Conservation (phyloP, 352 stramenopile species). For the Phytophthora sojae region DNA sequence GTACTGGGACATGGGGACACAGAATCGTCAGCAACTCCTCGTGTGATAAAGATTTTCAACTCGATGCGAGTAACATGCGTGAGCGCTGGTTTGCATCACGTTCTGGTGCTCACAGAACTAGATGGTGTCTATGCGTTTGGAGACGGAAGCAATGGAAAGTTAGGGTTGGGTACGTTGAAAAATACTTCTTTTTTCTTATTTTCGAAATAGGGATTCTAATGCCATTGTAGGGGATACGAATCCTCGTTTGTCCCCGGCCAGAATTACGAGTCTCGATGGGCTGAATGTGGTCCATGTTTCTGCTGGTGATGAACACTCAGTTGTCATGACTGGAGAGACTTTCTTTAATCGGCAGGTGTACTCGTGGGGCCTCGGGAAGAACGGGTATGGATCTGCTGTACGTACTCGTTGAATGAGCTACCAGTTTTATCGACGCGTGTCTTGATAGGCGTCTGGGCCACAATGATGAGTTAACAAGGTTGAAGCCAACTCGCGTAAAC, state of each 20-base stretch:
- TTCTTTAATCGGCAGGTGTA: constrained; percentile 82
- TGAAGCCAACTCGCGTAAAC: constrained; percentile 76
- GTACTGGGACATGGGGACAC: constrained; percentile 67
- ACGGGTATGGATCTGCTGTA: constrained; percentile 49
- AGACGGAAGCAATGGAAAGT: constrained; percentile 64
- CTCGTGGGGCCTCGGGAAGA: constrained; percentile 71
- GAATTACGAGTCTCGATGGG: constrained; percentile 55
- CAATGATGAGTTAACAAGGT: constrained; percentile 54
- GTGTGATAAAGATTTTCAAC: constrained; percentile 66
- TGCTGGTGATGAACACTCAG: constrained; percentile 75
- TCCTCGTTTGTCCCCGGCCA: constrained; percentile 44
- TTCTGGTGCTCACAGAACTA: constrained; percentile 74
- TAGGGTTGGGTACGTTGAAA: constrained; percentile 60
- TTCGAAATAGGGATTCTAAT: background rate
- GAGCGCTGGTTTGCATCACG: constrained; percentile 63
- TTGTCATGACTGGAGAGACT: constrained; percentile 69
- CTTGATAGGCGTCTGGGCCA: constrained; percentile 67
- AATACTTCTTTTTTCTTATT: background rate
- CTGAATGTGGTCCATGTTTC: constrained; percentile 64
- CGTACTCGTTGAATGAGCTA: background rate
- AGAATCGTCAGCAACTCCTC: constrained; percentile 45
- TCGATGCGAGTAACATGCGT: constrained; percentile 59
- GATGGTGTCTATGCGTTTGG: constrained; percentile 80
- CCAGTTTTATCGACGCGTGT: background rate
- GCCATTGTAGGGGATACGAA: constrained; percentile 49